These are phyloP conservation scores for Globisporangium paroecandrum DNA, from an alignment of 352 stramenopile genomes.

Conservation along the genomic window DNA sequence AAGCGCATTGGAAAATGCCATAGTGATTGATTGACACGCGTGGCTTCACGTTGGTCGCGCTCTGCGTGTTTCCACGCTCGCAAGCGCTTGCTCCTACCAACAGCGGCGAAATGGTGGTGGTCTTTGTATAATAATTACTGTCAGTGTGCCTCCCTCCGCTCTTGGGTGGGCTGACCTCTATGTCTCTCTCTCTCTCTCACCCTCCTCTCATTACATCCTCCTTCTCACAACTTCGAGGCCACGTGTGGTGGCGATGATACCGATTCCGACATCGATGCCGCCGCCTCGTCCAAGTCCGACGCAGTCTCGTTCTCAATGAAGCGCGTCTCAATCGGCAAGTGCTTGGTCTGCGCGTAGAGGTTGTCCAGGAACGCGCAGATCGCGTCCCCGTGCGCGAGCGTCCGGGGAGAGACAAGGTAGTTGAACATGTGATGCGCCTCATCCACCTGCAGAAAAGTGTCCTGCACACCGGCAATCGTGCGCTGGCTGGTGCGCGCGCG, in stretches of 20 bases:
- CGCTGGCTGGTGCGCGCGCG: slow-evolving; percentile 11
- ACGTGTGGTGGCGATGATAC: background rate
- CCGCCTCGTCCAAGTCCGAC: background rate
- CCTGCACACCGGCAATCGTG: slow-evolving; percentile 28
- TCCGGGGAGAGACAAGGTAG: slow-evolving; percentile 65
- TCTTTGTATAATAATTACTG: background rate
- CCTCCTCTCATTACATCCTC: background rate
- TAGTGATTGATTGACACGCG: no score
- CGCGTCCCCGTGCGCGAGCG: slow-evolving; percentile 62
- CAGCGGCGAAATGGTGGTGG: background rate
- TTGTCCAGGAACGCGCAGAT: slow-evolving; percentile 64
- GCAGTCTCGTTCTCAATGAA: background rate
- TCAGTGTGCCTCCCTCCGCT: background rate
- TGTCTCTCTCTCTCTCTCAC: background rate
- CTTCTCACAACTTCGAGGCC: slow-evolving; percentile 7
- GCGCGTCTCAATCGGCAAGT: slow-evolving; percentile 8
- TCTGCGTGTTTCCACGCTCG: no score
- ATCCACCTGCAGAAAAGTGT: slow-evolving; percentile 64
- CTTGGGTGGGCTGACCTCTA: background rate
- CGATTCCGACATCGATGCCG: background rate
- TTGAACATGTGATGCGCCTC: slow-evolving; percentile 74
- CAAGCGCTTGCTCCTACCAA: no score
- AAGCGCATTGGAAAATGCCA: no score
- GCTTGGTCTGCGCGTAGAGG: slow-evolving; percentile 45
- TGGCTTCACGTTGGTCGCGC: no score